Conservation (phyloP, 306 rosid species). For the Prunus persica region Prunus_persica_NCBIv2 NC_034010.1:3634501-3635000, state of each 20-base stretch:
- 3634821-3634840: neutral
- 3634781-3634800: neutral
- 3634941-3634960: too few species aligned
- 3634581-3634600: neutral
- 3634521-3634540: constrained; percentile 39
- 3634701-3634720: constrained; percentile 20
- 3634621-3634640: constrained; percentile 8
- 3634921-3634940: rapidly evolving
- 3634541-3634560: neutral
- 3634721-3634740: neutral
- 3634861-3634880: too few species aligned
- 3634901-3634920: too few species aligned
- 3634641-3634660: constrained; percentile 28
- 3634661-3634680: constrained; percentile 22
- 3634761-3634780: neutral
- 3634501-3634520: neutral
- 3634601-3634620: neutral
- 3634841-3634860: neutral
- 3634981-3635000: too few species aligned
- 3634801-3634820: neutral
- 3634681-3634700: constrained; percentile 23
- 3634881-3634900: too few species aligned
- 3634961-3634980: too few species aligned
- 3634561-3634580: neutral
- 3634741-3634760: constrained; percentile 3